Percentiles rank a stretch among this genome's conserved stretches.
These are phyloP conservation scores for Microthlaspi erraticum DNA, from an alignment of 345 rosid genomes.

Conservation along the genomic window DNA sequence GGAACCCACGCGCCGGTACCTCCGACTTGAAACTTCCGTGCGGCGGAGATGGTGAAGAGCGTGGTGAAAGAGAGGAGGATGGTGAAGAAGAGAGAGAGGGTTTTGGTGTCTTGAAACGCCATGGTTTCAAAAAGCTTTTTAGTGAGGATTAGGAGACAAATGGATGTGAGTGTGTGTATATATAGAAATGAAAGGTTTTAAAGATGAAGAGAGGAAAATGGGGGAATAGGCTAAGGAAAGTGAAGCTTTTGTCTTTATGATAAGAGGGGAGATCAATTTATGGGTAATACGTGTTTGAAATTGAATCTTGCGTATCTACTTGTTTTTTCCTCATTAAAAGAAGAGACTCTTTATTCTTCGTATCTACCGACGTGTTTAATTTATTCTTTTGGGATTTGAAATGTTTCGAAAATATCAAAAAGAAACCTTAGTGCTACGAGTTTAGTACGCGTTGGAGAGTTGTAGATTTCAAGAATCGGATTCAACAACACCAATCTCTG, in stretches of 20 bases:
- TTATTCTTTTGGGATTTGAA: conserved; percentile 23
- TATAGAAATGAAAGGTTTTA: conserved; percentile 16
- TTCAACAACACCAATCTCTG: conserved; percentile 33
- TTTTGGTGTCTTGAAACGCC: conserved; percentile 4
- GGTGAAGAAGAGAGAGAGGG: conserved; percentile 30
- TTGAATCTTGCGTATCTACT: conserved; percentile 20
- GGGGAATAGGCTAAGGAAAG: conserved; percentile 10
- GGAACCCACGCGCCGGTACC: conserved; percentile 80
- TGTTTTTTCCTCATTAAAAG: conserved; percentile 21
- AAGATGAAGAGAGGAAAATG: background rate
- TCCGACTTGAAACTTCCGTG: conserved; percentile 63
- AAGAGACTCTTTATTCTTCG: conserved; percentile 16
- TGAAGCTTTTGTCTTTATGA: conserved; percentile 33
- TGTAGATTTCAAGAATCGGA: conserved; percentile 29
- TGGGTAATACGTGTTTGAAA: conserved; percentile 35
- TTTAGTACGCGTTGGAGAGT: conserved; percentile 27
- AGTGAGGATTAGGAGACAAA: conserved; percentile 17
- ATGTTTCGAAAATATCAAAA: background rate
- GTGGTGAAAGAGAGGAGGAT: conserved; percentile 25
- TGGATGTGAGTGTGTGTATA: conserved; percentile 18
- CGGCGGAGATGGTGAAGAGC: conserved; percentile 36
- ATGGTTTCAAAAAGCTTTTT: conserved; percentile 10
- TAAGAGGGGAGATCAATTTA: conserved; percentile 17
- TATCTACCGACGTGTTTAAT: conserved; percentile 38
- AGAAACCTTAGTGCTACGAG: conserved; percentile 16